These are phyloP conservation scores for Planoprotostelium fungivorum DNA, from an alignment of 78 protist species.

Conservation along the genomic window DNA sequence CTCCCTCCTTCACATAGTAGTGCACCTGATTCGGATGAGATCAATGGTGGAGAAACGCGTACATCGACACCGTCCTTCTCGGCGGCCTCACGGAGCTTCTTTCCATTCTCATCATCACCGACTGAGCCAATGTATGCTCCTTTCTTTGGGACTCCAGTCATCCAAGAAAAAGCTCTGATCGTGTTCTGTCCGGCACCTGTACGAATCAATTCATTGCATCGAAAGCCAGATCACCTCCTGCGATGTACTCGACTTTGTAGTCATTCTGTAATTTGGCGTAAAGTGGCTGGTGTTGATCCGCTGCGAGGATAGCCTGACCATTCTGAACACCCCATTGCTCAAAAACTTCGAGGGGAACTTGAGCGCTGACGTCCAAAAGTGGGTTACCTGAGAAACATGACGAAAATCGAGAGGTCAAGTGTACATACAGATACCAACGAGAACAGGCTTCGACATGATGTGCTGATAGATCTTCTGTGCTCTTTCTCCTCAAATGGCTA, in stretches of 20 bases:
- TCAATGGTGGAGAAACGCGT: neutral
- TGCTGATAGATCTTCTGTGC: no score
- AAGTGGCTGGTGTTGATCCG: conserved; percentile 83
- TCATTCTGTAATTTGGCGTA: conserved; percentile 54
- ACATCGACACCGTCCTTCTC: conserved; percentile 63
- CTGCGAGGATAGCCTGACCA: conserved; percentile 87
- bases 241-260: conserved; percentile 74
- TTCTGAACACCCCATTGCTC: conserved; percentile 70
- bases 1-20: conserved; percentile 34
- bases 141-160: conserved; percentile 29
- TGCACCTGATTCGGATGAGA: neutral
- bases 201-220: conserved; percentile 83
- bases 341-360: conserved; percentile 18
- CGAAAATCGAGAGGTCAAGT: neutral
- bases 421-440: neutral
- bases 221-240: conserved; percentile 93
- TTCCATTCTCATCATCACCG: conserved; percentile 84
- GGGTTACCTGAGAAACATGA: conserved; percentile 33
- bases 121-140: conserved; percentile 86
- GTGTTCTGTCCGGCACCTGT: conserved; percentile 73
- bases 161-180: conserved; percentile 75
- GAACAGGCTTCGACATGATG: neutral
- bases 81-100: conserved; percentile 46
- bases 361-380: conserved; percentile 48
- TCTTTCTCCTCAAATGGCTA: no score